Percentiles rank a stretch among this genome's conserved stretches.
phyloP scores from a whole-genome alignment of 2,329 filamentous ascomycete genomes.

The Botryosphaeria agaves region DNA sequence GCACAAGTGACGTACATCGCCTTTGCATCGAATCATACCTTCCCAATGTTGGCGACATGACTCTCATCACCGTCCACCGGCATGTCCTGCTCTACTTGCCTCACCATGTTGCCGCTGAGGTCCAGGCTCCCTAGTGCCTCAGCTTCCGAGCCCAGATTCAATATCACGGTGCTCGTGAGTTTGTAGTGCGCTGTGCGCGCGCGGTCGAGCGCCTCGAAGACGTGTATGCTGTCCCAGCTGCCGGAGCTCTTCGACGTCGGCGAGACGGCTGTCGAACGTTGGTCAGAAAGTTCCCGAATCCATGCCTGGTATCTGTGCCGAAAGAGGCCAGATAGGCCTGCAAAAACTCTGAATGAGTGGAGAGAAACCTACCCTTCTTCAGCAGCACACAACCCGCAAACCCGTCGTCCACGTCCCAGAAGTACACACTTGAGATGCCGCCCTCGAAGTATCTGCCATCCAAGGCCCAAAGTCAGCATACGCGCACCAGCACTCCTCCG shows the following conservation, averaged over 20 bases:
- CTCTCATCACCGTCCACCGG: slow-evolving; percentile 77
- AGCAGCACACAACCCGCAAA: slow-evolving; percentile 91
- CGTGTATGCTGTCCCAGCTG: slow-evolving; percentile 96
- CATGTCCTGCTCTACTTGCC: slow-evolving; percentile 85
- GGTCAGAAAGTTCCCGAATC: no score
- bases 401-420: slow-evolving; percentile 96
- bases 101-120: slow-evolving; percentile 92
- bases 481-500: no score
- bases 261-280: no score
- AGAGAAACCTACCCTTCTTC: slow-evolving; percentile 68
- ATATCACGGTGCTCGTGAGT: slow-evolving; percentile 89
- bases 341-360: no score
- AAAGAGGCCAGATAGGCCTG: no score
- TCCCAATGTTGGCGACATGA: slow-evolving; percentile 88
- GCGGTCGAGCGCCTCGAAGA: slow-evolving; percentile 90
- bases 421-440: slow-evolving; percentile 87
- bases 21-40: slow-evolving; percentile 7
- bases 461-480: no score
- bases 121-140: slow-evolving; percentile 68
- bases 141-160: slow-evolving; percentile 58
- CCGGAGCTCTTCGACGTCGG: slow-evolving; percentile 24
- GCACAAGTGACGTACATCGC: no score
- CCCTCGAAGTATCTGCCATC: slow-evolving; percentile 82
- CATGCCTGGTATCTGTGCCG: no score
- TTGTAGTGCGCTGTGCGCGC: slow-evolving; percentile 92